Evolutionary conservation across 352 stramenopile species (phyloP).

Genomic region (Pythium rishiriense): DNA sequence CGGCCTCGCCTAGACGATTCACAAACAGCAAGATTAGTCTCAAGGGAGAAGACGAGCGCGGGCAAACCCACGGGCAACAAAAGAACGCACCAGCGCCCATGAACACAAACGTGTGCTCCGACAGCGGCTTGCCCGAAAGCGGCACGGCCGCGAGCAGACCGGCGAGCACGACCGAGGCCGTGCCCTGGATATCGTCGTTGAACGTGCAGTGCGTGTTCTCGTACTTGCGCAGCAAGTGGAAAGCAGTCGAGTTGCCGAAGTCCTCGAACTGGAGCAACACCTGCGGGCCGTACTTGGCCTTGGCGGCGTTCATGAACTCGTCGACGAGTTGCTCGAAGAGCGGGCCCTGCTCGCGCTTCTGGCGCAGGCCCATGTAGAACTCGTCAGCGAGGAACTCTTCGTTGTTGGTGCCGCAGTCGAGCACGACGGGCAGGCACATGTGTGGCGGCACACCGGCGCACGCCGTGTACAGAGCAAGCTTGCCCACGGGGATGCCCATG

Average conservation of each 20-base stretch:
- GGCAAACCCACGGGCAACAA: not conserved
- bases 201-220: conserved; percentile 88
- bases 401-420: conserved; percentile 98
- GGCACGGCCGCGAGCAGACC: conserved; percentile 73
- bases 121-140: conserved; percentile 77
- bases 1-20: conserved; percentile 57
- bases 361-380: conserved; percentile 94
- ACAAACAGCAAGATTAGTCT: not conserved
- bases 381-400: conserved; percentile 89
- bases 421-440: conserved; percentile 92
- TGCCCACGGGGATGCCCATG: conserved; percentile 94
- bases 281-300: conserved; percentile 84
- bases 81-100: conserved; percentile 67
- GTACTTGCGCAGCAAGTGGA: conserved; percentile 83
- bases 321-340: conserved; percentile 95
- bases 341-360: conserved; percentile 85
- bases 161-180: conserved; percentile 76
- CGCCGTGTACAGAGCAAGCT: conserved; percentile 94
- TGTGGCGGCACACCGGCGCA: conserved; percentile 92
- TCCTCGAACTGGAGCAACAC: conserved; percentile 90
- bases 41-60: too few relatives aligned
- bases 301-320: conserved; percentile 95
- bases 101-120: conserved; percentile 95
- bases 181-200: conserved; percentile 98
- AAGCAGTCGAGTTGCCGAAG: conserved; percentile 88